phyloP scores from a whole-genome alignment of 345 rosid species.

The Durio zibethinus region DNA sequence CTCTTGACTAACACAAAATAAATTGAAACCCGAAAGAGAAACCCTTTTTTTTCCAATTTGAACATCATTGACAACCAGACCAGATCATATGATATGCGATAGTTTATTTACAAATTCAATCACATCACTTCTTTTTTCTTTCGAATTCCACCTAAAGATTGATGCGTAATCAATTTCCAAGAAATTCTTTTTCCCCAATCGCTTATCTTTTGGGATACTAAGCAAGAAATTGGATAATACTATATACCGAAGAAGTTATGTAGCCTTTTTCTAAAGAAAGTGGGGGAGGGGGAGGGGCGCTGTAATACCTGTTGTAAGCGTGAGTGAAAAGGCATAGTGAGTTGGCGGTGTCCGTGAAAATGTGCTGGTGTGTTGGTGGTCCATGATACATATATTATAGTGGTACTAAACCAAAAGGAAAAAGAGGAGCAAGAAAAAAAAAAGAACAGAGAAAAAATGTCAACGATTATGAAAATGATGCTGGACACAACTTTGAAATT shows the following conservation, averaged over 20 bases:
- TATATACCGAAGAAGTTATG: conserved; percentile 19
- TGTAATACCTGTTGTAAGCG: conserved; percentile 33
- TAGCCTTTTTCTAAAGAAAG: conserved; percentile 36
- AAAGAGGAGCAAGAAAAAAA: neutral
- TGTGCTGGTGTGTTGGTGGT: conserved; percentile 60
- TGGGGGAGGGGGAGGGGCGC: neutral
- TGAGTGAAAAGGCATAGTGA: conserved; percentile 38
- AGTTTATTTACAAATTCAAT: neutral
- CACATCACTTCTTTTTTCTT: neutral
- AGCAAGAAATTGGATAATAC: conserved; percentile 16
- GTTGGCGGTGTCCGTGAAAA: conserved; percentile 39
- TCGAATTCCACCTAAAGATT: neutral
- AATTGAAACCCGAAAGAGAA: neutral
- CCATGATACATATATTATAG: conserved; percentile 25
- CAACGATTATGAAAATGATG: conserved; percentile 47
- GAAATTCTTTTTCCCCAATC: conserved; percentile 34
- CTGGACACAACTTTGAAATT: conserved; percentile 29
- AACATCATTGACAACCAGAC: neutral
- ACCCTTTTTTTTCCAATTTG: neutral
- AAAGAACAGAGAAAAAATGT: conserved; percentile 29
- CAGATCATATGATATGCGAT: neutral
- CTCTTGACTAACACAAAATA: conserved; percentile 6
- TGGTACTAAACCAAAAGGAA: conserved; percentile 31
- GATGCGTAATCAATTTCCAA: conserved; percentile 34
- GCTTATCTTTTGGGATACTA: conserved; percentile 23